phyloP scores from a whole-genome alignment of 345 rosid genomes.

The Diplotaxis tenuifolia region DNA sequence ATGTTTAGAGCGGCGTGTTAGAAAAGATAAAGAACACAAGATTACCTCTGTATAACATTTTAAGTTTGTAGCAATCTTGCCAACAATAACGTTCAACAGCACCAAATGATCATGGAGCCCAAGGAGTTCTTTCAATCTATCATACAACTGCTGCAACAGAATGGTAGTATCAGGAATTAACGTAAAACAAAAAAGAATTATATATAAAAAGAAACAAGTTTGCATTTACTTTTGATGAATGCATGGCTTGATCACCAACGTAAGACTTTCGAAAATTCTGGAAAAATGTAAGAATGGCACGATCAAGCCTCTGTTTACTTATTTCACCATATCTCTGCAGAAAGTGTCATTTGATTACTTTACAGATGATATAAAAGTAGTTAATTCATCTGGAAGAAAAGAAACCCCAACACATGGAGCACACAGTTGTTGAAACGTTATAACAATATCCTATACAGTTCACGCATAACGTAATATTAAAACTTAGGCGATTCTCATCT shows the following conservation, averaged over 20 bases:
- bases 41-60: slow-evolving; percentile 89
- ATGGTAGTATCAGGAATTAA: slow-evolving; percentile 36
- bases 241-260: slow-evolving; percentile 99
- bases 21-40: slow-evolving; percentile 16
- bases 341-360: slow-evolving; percentile 17
- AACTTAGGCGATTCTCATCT: neutral
- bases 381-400: slow-evolving; percentile 16
- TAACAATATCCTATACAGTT: slow-evolving; percentile 5
- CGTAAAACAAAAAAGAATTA: neutral
- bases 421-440: slow-evolving; percentile 15
- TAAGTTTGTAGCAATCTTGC: slow-evolving; percentile 91
- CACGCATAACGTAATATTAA: neutral
- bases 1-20: slow-evolving; percentile 7
- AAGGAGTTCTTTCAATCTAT: slow-evolving; percentile 86
- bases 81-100: slow-evolving; percentile 84
- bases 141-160: slow-evolving; percentile 90
- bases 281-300: slow-evolving; percentile 95
- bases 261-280: slow-evolving; percentile 98
- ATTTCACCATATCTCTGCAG: slow-evolving; percentile 85
- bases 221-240: slow-evolving; percentile 84
- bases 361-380: slow-evolving; percentile 11
- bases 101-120: slow-evolving; percentile 92
- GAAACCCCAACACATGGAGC: neutral
- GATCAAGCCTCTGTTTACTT: slow-evolving; percentile 96
- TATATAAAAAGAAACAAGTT: neutral